Evolutionary conservation across 805 yeast genomes (phyloP).

Genomic region (Yarrowia sp.): DNA sequence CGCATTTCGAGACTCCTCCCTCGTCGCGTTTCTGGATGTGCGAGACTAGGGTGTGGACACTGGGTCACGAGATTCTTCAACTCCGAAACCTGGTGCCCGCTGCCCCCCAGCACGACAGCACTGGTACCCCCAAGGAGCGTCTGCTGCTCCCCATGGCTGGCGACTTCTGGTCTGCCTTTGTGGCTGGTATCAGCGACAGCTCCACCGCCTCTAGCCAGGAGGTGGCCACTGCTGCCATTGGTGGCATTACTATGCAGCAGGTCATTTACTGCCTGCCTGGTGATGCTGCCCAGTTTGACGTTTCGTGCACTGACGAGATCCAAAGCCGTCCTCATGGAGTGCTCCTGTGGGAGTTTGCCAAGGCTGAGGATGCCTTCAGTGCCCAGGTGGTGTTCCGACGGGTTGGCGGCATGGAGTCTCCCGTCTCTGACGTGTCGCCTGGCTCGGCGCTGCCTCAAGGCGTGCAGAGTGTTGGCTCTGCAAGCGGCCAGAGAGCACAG

Average conservation of each 20-base stretch:
- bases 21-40: slow-evolving; percentile 33
- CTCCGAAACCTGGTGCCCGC: slow-evolving; percentile 33
- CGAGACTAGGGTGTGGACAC: slow-evolving; percentile 36
- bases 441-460: not conserved
- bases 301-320: slow-evolving; percentile 5
- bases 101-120: slow-evolving; percentile 28
- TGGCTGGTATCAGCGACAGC: slow-evolving; percentile 33
- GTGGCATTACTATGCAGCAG: slow-evolving; percentile 22
- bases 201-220: slow-evolving; percentile 1
- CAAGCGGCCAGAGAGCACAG: not conserved
- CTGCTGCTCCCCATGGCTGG: slow-evolving; percentile 39
- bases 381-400: slow-evolving; percentile 40
- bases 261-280: slow-evolving; percentile 19
- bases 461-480: not conserved
- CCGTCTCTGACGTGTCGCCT: not conserved
- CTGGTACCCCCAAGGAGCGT: slow-evolving; percentile 34
- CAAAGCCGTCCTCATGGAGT: slow-evolving; percentile 34
- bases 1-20: slow-evolving; percentile 7
- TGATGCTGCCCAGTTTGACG: slow-evolving; percentile 17
- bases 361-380: slow-evolving; percentile 37
- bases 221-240: slow-evolving; percentile 21
- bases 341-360: slow-evolving; percentile 39
- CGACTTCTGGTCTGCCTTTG: slow-evolving; percentile 42
- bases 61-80: slow-evolving; percentile 36
- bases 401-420: slow-evolving; percentile 27